Evolutionary conservation across 805 yeast genomes (phyloP), one percentile per base, ranked within the genome.

Genomic region (Candida odintsovae): DNA sequence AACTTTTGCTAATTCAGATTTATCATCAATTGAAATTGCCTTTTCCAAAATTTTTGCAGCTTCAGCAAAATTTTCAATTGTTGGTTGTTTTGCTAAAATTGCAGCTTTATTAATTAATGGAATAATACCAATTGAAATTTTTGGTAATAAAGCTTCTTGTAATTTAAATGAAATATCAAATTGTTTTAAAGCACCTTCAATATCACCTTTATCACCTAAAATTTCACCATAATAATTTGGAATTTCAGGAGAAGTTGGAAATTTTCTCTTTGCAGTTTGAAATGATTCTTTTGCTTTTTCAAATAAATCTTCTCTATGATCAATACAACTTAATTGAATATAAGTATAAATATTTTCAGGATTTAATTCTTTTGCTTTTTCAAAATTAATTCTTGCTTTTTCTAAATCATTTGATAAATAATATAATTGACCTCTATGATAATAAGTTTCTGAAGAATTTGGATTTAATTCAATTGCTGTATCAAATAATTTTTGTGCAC

Each of bases 181-280:
- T 70, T 89, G 90, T 62, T 80, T 80, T 50, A 80, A 67, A 48
- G 98, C 97, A 50, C 77, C 83, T 26, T 66, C 75, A 47, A 78
- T 69, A 57, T 86, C 88, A 63, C 84, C 85, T 58, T 77, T 77
- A 64, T 92, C 97, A 52, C 87, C 82, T 59, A 92, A 75, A 43
- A 92, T 83, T 72, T 94, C 99, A 62, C 98, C 99, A 63, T 83
- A 90, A 69, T 90, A 94, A 73, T 89, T 90, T 71, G 94, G 95
- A 57, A 90, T 85, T 67, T 89, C 97, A 46, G 98, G 88, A 44
- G 86, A 77, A 21, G 90, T 78, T 56, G 96, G 90, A 78, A 88
- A 88, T 65, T 76, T 76, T 65, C 75, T 72, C 61, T 78, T 80
- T 33, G 92, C 89, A 50, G 76, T 82, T 50, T 77, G 75, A 69